Evolutionary conservation across 2,329 filamentous ascomycete species (phyloP).

Genomic region (Ophiocordyceps unilateralis): DNA sequence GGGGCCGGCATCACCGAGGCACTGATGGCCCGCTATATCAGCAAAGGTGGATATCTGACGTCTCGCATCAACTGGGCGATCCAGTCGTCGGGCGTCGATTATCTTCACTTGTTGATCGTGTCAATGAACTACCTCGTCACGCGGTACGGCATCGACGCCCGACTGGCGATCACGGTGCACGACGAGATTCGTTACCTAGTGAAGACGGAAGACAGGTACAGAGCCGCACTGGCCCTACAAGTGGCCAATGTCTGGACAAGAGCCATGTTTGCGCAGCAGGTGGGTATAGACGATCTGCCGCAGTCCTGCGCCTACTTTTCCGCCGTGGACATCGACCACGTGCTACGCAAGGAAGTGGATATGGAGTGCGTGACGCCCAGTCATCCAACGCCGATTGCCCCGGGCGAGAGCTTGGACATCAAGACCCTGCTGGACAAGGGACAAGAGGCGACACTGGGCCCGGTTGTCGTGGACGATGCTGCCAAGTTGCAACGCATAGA

Average conservation of each 20-base stretch:
- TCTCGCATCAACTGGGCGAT: constrained; percentile 98
- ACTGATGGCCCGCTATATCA: constrained; percentile 73
- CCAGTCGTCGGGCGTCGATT: constrained; percentile 92
- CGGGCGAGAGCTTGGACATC: constrained; percentile 80
- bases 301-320: constrained; percentile 93
- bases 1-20: constrained; percentile 95
- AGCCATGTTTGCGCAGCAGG: constrained; percentile 93
- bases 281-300: constrained; percentile 87
- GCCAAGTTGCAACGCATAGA: constrained; percentile 43
- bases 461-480: constrained; percentile 29
- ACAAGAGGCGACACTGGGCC: constrained; percentile 49
- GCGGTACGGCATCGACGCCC: constrained; percentile 69
- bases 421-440: constrained; percentile 58
- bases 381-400: constrained; percentile 59
- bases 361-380: constrained; percentile 94
- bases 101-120: constrained; percentile 83
- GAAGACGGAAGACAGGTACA: constrained; percentile 69
- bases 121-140: constrained; percentile 86
- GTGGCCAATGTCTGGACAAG: constrained; percentile 92
- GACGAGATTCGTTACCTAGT: constrained; percentile 95
- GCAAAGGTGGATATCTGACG: constrained; percentile 82
- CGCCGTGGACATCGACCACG: constrained; percentile 84
- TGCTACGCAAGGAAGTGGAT: constrained; percentile 93
- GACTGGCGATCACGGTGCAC: constrained; percentile 85
- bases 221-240: constrained; percentile 81